phyloP scores from a whole-genome alignment of 1,139 yeast genomes.

The Hansenula sp. region DNA sequence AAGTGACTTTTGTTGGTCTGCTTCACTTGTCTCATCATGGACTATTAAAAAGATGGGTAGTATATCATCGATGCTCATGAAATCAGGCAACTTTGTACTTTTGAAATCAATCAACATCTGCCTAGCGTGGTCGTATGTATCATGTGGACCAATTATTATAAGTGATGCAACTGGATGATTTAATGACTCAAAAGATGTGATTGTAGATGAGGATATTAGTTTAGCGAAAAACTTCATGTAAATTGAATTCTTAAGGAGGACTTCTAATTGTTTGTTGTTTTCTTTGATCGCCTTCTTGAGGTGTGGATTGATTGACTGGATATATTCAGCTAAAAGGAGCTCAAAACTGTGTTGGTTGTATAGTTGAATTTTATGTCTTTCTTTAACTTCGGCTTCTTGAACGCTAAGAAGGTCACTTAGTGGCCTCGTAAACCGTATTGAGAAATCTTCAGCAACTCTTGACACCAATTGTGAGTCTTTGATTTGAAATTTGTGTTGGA shows the following conservation, averaged over 20 bases:
- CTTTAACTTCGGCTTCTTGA: conserved; percentile 17
- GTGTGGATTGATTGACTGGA: conserved; percentile 29
- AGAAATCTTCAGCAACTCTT: conserved; percentile 23
- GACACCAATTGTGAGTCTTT: conserved; percentile 31
- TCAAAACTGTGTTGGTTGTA: conserved; percentile 30
- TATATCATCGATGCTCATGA: conserved; percentile 54
- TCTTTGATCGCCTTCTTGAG: conserved; percentile 24
- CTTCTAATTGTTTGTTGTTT: conserved; percentile 18
- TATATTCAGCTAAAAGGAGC: conserved; percentile 26
- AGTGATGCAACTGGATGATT: conserved; percentile 85
- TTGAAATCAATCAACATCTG: conserved; percentile 47
- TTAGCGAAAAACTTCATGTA: conserved; percentile 58
- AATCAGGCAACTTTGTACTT: conserved; percentile 45
- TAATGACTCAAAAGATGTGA: conserved; percentile 83
- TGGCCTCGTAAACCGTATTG: conserved; percentile 44
- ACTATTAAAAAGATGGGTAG: conserved; percentile 37
- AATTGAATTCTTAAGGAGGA: conserved; percentile 37
- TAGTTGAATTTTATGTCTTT: conserved; percentile 23
- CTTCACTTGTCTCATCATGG: conserved; percentile 23
- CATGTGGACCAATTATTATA: conserved; percentile 42
- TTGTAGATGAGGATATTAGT: conserved; percentile 53
- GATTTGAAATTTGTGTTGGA: conserved; percentile 35
- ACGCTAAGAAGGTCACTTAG: conserved; percentile 30
- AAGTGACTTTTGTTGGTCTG: conserved; percentile 24
- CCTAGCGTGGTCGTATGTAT: conserved; percentile 45